phyloP scores from a whole-genome alignment of 1,284 basidiomycete species.

The Ceratobasidium sp. region DNA sequence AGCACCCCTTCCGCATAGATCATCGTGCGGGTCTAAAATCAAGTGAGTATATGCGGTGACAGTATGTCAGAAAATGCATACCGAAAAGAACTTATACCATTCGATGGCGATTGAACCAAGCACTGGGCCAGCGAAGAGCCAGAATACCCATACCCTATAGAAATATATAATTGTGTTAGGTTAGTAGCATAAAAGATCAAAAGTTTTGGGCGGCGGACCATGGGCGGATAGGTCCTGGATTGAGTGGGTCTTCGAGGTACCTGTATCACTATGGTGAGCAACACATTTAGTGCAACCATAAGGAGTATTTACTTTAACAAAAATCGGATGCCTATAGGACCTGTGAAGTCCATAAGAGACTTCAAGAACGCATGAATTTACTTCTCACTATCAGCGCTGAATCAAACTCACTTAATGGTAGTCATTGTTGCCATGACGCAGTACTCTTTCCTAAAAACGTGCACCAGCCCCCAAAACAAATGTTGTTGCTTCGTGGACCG shows the following conservation, averaged over 20 bases:
- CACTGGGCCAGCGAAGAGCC: slow-evolving; percentile 47
- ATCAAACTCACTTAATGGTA: slow-evolving; percentile 15
- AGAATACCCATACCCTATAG: slow-evolving; percentile 47
- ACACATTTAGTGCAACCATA: neutral
- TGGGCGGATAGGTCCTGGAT: slow-evolving; percentile 42
- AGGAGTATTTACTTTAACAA: slow-evolving; percentile 22
- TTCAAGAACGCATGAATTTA: neutral
- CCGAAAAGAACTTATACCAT: slow-evolving; percentile 47
- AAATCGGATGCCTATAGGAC: slow-evolving; percentile 48
- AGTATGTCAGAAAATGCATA: neutral
- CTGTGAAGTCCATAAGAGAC: slow-evolving; percentile 45
- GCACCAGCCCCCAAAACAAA: slow-evolving; percentile 47
- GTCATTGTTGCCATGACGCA: slow-evolving; percentile 9
- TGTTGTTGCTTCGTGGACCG: slow-evolving; percentile 17
- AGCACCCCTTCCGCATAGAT: slow-evolving; percentile 48
- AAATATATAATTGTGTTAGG: too few relatives aligned
- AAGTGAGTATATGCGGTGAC: neutral
- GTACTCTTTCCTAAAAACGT: slow-evolving; percentile 48
- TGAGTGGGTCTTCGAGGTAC: slow-evolving; percentile 46
- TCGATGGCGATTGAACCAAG: slow-evolving; percentile 46
- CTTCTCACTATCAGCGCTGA: too few relatives aligned
- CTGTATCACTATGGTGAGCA: neutral
- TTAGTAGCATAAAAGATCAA: neutral
- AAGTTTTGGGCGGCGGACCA: slow-evolving; percentile 41
- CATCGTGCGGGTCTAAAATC: slow-evolving; percentile 42